These are phyloP conservation scores for Ogataea kodamae DNA, from an alignment of 805 yeast genomes.

Conservation along the genomic window DNA sequence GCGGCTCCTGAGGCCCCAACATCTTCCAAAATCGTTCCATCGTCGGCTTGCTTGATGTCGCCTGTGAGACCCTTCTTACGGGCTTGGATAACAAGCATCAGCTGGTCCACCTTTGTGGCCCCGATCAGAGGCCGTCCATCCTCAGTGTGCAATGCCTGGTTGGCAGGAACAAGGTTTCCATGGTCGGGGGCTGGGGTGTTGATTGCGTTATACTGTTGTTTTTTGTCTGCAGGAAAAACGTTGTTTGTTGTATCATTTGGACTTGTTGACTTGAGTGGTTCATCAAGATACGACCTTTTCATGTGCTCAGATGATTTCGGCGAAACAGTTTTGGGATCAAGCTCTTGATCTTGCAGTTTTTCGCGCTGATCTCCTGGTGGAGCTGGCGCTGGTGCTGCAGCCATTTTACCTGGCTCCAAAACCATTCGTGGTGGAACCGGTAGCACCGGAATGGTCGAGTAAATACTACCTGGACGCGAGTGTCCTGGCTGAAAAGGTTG, in stretches of 20 bases:
- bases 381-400: no score
- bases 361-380: constrained; percentile 4
- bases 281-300: constrained; percentile 1
- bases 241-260: background rate
- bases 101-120: constrained; percentile 84
- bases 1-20: constrained; percentile 15
- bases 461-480: constrained; percentile 22
- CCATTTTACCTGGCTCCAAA: constrained; percentile 4
- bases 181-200: constrained; percentile 1
- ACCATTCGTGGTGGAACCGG: constrained; percentile 23
- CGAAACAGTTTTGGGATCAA: background rate
- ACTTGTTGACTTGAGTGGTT: constrained; percentile 1
- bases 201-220: constrained; percentile 1
- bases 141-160: constrained; percentile 46
- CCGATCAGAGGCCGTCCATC: constrained; percentile 74
- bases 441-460: constrained; percentile 20
- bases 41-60: constrained; percentile 59
- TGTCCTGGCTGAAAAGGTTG: constrained; percentile 21
- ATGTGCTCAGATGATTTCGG: background rate
- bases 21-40: constrained; percentile 64
- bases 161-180: constrained; percentile 40
- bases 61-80: constrained; percentile 72
- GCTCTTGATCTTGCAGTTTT: constrained; percentile 2
- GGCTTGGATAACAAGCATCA: constrained; percentile 89
- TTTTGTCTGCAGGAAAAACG: constrained; percentile 2